Percentiles rank a stretch among this genome's conserved stretches.
phyloP scores from a whole-genome alignment of 495 filamentous ascomycete genomes.

The Stereocaulon alpinum region DNA sequence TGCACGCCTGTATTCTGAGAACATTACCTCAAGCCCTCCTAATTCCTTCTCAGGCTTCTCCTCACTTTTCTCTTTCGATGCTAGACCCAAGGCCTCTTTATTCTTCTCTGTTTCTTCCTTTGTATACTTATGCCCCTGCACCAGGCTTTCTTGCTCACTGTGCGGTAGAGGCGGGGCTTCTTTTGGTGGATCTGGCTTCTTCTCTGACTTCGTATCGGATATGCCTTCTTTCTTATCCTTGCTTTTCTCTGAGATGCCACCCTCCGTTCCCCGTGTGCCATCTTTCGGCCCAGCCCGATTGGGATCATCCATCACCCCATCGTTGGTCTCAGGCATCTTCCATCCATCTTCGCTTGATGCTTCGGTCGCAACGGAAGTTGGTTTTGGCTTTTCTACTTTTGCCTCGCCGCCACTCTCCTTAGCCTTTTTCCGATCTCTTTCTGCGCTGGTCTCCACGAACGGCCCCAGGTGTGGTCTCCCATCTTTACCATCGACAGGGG shows the following conservation, averaged over 20 bases:
- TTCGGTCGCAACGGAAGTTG: slow-evolving; percentile 24
- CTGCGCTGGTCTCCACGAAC: slow-evolving; percentile 59
- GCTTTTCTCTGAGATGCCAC: slow-evolving; percentile 75
- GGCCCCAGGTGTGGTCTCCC: slow-evolving; percentile 90
- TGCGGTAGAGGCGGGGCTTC: slow-evolving; percentile 74
- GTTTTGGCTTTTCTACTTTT: slow-evolving; percentile 26
- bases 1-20: neutral
- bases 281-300: slow-evolving; percentile 61
- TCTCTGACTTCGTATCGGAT: slow-evolving; percentile 48
- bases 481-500: slow-evolving; percentile 90
- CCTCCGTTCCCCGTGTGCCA: slow-evolving; percentile 78
- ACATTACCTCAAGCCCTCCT: slow-evolving; percentile 57
- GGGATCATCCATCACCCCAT: slow-evolving; percentile 88
- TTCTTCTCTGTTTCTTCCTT: slow-evolving; percentile 33
- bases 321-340: slow-evolving; percentile 64
- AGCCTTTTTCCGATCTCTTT: slow-evolving; percentile 47
- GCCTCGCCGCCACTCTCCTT: slow-evolving; percentile 29
- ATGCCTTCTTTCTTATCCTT: slow-evolving; percentile 55
- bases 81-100: slow-evolving; percentile 18
- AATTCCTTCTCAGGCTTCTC: slow-evolving; percentile 33
- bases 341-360: slow-evolving; percentile 46
- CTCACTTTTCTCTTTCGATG: slow-evolving; percentile 15
- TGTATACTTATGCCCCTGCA: slow-evolving; percentile 29
- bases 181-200: slow-evolving; percentile 71
- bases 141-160: slow-evolving; percentile 55